phyloP scores from a whole-genome alignment of 169 alveolate genomes.

The Cryptosporidium sp. region DNA sequence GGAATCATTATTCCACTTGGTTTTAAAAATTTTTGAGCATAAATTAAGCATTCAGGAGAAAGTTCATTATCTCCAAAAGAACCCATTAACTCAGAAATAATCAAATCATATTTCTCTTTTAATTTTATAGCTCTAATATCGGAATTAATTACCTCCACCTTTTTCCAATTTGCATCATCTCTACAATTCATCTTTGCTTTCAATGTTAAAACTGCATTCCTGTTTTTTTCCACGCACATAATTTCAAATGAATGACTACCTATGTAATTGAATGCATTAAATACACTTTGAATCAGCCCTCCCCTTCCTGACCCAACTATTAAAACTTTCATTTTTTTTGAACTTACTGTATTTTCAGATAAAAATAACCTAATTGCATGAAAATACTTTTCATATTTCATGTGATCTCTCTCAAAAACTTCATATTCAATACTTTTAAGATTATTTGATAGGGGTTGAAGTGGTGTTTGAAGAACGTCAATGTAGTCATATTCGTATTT shows the following conservation, averaged over 20 bases:
- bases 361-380: constrained; percentile 81
- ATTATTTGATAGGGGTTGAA: constrained; percentile 80
- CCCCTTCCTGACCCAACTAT: constrained; percentile 90
- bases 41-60: constrained; percentile 86
- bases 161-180: constrained; percentile 51
- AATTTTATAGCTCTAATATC: constrained; percentile 83
- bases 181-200: constrained; percentile 49
- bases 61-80: constrained; percentile 90
- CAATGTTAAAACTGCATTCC: constrained; percentile 83
- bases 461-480: constrained; percentile 74
- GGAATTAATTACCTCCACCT: constrained; percentile 76
- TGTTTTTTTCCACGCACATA: constrained; percentile 86
- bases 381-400: constrained; percentile 84
- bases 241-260: constrained; percentile 73
- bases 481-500: constrained; percentile 54
- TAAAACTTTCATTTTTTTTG: constrained; percentile 77
- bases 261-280: constrained; percentile 80
- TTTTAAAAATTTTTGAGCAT: constrained; percentile 81
- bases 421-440: constrained; percentile 84
- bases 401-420: constrained; percentile 84
- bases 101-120: constrained; percentile 80
- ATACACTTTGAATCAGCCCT: constrained; percentile 83
- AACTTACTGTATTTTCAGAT: constrained; percentile 63
- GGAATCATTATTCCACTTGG: constrained; percentile 85
- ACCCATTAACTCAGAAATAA: constrained; percentile 87